A percentile compares a stretch with the other conserved stretches of the same genome.
Evolutionary conservation across 352 stramenopile species (phyloP).

Genomic region (Globisporangium viniferum): DNA sequence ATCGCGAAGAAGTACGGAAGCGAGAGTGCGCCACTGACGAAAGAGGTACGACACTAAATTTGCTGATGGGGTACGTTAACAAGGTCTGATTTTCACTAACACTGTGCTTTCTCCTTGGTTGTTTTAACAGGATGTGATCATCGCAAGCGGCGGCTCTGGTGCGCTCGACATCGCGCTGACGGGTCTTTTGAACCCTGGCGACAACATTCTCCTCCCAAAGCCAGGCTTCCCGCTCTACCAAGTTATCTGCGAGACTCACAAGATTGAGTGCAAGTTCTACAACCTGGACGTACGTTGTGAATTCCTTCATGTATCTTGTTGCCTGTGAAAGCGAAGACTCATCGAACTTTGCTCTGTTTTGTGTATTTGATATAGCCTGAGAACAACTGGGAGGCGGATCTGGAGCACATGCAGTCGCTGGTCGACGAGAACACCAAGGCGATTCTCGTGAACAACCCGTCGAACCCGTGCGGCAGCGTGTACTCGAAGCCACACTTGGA

Average conservation of each 20-base stretch:
- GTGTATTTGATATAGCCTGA: conserved; percentile 44
- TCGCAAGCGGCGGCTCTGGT: conserved; percentile 91
- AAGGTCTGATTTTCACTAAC: background rate
- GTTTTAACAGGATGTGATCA: conserved; percentile 83
- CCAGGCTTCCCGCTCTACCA: conserved; percentile 95
- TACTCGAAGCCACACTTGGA: conserved; percentile 87
- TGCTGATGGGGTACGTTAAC: too few relatives aligned
- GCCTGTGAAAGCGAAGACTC: background rate
- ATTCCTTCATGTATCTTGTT: background rate
- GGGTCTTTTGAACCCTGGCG: conserved; percentile 86
- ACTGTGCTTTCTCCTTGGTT: background rate
- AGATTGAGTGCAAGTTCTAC: conserved; percentile 92
- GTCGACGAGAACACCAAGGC: conserved; percentile 84
- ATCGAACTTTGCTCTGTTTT: background rate
- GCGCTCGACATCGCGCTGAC: conserved; percentile 92
- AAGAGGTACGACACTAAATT: conserved; percentile 42
- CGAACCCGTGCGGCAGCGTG: conserved; percentile 93
- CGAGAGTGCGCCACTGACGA: conserved; percentile 50
- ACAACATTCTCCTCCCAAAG: conserved; percentile 92
- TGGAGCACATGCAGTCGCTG: conserved; percentile 88
- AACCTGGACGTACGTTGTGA: conserved; percentile 46
- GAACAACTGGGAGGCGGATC: conserved; percentile 91
- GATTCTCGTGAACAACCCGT: conserved; percentile 96
- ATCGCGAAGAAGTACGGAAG: conserved; percentile 87
- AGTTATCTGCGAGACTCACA: conserved; percentile 91